Percentiles rank a stretch among this genome's conserved stretches.
Conservation (phyloP, 2,329 filamentous ascomycete genomes). For the Calonectria ilicicola region DNA sequence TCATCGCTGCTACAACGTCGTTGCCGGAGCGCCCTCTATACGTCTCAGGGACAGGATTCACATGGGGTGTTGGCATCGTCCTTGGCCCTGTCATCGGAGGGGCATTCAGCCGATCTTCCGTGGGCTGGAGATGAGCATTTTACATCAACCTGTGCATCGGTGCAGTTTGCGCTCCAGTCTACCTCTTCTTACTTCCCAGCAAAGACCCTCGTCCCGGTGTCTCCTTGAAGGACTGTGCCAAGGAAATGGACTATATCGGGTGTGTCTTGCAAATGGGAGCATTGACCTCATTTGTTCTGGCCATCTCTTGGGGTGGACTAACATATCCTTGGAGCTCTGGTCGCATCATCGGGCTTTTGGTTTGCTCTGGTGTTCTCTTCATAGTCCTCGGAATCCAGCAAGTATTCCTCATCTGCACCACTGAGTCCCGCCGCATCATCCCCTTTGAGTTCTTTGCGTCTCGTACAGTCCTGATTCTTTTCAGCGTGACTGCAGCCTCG, state of each 20-base stretch:
- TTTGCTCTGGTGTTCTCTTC: background rate
- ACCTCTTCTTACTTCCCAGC: background rate
- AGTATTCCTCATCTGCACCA: background rate
- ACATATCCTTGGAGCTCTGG: background rate
- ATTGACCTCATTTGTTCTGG: background rate
- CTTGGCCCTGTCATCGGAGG: conserved; percentile 1
- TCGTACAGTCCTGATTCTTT: background rate
- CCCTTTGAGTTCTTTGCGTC: background rate
- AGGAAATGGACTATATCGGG: background rate
- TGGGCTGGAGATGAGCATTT: conserved; percentile 44
- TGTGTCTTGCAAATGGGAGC: background rate
- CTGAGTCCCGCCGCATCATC: background rate
- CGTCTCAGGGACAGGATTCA: background rate
- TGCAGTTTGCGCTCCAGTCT: background rate
- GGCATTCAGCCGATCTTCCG: background rate
- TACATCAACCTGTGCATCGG: conserved; percentile 57
- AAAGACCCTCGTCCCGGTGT: background rate
- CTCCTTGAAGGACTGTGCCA: background rate
- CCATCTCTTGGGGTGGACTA: background rate
- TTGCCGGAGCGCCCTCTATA: background rate
- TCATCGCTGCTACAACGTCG: background rate
- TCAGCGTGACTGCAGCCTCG: background rate
- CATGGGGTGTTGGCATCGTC: conserved; percentile 1
- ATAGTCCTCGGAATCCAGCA: background rate
- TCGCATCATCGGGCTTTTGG: background rate